These are phyloP conservation scores for Entonaema liquescens DNA, from an alignment of 495 filamentous ascomycete species.

Conservation along the genomic window DNA sequence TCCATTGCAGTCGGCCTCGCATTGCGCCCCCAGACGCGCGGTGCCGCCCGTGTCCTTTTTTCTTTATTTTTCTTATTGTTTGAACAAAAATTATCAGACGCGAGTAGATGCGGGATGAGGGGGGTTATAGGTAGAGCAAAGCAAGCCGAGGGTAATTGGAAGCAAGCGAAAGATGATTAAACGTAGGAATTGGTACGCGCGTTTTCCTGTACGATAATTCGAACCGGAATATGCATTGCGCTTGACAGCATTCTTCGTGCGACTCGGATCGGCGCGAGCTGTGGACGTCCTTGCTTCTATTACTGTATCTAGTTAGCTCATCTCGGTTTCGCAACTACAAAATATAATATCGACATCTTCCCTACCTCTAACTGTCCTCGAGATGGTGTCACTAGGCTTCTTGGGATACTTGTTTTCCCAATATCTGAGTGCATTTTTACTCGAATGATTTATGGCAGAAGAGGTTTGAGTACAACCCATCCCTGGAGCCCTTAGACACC, in stretches of 20 bases:
- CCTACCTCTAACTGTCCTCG: not conserved
- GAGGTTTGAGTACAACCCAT: not conserved
- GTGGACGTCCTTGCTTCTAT: not conserved
- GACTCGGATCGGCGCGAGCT: not conserved
- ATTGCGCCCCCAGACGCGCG: not conserved
- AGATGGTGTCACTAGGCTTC: not conserved
- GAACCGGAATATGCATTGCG: not conserved
- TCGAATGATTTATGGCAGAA: not conserved
- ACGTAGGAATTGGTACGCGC: not conserved
- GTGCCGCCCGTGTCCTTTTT: not conserved
- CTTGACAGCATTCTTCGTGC: not conserved
- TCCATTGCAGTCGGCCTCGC: not conserved
- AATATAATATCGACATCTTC: not conserved
- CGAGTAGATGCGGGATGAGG: slow-evolving; percentile 11
- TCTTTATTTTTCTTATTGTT: slow-evolving; percentile 14
- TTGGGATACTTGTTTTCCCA: not conserved
- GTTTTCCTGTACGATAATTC: not conserved
- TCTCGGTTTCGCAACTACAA: not conserved
- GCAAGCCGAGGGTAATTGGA: slow-evolving; percentile 16
- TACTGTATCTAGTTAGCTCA: not conserved
- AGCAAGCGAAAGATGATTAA: slow-evolving; percentile 15
- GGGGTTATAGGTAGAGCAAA: slow-evolving; percentile 9
- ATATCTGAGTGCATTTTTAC: not conserved
- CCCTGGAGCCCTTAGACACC: too few relatives aligned
- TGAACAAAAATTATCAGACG: slow-evolving; percentile 17